Evolutionary conservation across 1,284 basidiomycete genomes (phyloP).

Genomic region (Naganishia liquefaciens): DNA sequence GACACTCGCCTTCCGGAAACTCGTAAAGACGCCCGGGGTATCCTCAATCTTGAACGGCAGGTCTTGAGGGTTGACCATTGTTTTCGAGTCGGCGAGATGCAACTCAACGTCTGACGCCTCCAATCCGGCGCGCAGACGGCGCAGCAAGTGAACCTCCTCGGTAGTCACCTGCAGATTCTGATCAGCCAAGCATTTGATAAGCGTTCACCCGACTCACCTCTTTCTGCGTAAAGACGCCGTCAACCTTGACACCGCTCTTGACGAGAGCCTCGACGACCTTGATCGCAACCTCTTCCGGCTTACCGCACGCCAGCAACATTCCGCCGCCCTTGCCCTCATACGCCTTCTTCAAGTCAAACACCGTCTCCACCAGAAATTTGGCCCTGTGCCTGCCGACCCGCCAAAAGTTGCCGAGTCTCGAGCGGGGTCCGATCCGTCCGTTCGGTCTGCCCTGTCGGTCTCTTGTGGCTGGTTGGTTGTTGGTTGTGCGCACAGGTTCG

Average conservation of each 20-base stretch:
- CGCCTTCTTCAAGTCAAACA: slow-evolving; percentile 56
- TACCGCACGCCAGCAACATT: slow-evolving; percentile 58
- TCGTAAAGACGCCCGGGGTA: slow-evolving; percentile 58
- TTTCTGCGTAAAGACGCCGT: slow-evolving; percentile 56
- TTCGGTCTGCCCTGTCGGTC: background rate
- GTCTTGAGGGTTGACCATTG: slow-evolving; percentile 52
- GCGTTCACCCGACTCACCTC: slow-evolving; percentile 42
- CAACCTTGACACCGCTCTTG: slow-evolving; percentile 51
- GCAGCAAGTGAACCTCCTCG: slow-evolving; percentile 43
- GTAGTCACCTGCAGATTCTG: slow-evolving; percentile 40
- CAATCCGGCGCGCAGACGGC: slow-evolving; percentile 35
- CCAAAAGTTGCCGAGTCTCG: slow-evolving; percentile 57
- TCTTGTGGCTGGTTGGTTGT: slow-evolving; percentile 12
- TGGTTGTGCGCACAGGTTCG: slow-evolving; percentile 7
- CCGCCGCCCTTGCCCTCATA: slow-evolving; percentile 55
- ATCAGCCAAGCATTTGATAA: background rate
- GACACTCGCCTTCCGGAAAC: slow-evolving; percentile 52
- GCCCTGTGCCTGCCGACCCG: slow-evolving; percentile 55
- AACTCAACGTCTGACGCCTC: slow-evolving; percentile 38
- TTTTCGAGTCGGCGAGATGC: slow-evolving; percentile 46
- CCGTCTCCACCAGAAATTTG: slow-evolving; percentile 56
- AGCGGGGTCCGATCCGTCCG: slow-evolving; percentile 39
- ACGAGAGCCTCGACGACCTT: slow-evolving; percentile 52
- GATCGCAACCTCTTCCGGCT: slow-evolving; percentile 54
- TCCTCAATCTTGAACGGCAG: slow-evolving; percentile 55